These are phyloP conservation scores for Fusarium nelsonii DNA, from an alignment of 2,329 filamentous ascomycete species.

Conservation along the genomic window DNA sequence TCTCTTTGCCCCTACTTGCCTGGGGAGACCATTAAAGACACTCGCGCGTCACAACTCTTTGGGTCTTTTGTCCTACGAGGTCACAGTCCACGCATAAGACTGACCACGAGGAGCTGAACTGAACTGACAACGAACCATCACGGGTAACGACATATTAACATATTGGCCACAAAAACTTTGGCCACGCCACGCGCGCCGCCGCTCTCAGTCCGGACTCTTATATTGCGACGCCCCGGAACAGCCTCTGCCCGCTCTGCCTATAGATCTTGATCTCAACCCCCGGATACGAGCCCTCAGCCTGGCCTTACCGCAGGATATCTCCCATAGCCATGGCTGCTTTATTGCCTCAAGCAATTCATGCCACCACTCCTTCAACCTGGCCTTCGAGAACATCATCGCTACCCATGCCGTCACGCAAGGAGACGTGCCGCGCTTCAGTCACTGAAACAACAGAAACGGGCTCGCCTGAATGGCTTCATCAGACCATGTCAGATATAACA, in stretches of 20 bases:
- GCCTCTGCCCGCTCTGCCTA: constrained; percentile 30
- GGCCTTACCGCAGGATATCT: constrained; percentile 5
- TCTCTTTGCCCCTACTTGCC: constrained; percentile 28
- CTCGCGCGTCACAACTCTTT: constrained; percentile 28
- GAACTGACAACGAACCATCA: constrained; percentile 24
- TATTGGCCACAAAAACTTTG: constrained; percentile 44
- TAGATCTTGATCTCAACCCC: constrained; percentile 8
- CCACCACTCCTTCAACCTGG: constrained; percentile 32
- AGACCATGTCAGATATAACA: constrained; percentile 38
- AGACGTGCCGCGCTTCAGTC: constrained; percentile 23
- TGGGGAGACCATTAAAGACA: constrained; percentile 36
- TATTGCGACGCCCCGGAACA: constrained; percentile 39
- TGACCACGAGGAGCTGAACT: constrained; percentile 33
- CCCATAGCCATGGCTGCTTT: constrained; percentile 38
- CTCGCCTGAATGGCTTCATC: constrained; percentile 31
- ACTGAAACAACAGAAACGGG: constrained; percentile 6
- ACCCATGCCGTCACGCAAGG: constrained; percentile 32
- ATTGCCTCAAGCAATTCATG: constrained; percentile 31
- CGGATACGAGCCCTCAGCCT: constrained; percentile 13
- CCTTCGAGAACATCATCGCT: constrained; percentile 26
- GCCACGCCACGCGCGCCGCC: constrained; percentile 39
- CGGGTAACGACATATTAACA: constrained; percentile 35
- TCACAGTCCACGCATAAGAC: constrained; percentile 18
- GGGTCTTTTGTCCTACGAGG: constrained; percentile 23
- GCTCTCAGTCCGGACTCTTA: constrained; percentile 42